phyloP scores from a whole-genome alignment of 148 eudicot species.

The Polygonum aviculare region DNA sequence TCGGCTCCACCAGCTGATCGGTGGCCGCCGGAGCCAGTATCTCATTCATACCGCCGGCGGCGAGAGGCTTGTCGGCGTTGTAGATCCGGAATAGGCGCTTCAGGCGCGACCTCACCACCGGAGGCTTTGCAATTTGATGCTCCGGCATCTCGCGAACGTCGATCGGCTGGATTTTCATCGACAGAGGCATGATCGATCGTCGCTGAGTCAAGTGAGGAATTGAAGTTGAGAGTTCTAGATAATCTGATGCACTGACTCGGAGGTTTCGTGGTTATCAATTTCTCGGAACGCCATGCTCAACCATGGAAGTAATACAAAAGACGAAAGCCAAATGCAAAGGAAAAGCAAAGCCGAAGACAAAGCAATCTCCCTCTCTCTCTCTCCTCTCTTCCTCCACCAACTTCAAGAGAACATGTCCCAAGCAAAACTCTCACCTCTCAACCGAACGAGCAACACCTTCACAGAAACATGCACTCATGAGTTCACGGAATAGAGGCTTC shows the following conservation, averaged over 20 bases:
- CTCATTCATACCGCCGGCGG: constrained; percentile 16
- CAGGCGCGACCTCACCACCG: constrained; percentile 50
- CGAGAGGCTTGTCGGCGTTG: constrained; percentile 22
- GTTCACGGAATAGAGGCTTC: constrained; percentile 16
- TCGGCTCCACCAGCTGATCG: constrained; percentile 46
- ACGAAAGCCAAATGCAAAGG: constrained; percentile 9
- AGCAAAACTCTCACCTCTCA: constrained; percentile 10
- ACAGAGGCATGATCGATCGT: constrained; percentile 43
- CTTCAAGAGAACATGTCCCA: constrained; percentile 3
- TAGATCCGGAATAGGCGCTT: constrained; percentile 54
- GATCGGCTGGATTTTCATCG: constrained; percentile 73
- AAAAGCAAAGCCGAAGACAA: background rate
- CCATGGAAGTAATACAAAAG: background rate
- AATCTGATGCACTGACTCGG: constrained; percentile 15
- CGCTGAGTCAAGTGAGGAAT: background rate
- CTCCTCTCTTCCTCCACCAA: constrained; percentile 1
- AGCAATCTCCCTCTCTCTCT: background rate
- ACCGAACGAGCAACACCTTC: constrained; percentile 4
- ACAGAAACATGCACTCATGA: constrained; percentile 16
- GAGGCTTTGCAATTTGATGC: constrained; percentile 23
- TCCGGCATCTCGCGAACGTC: constrained; percentile 25
- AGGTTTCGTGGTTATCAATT: constrained; percentile 8
- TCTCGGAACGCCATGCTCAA: constrained; percentile 18
- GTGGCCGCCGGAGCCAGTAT: constrained; percentile 12
- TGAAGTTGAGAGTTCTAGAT: background rate